Evolutionary conservation across 768 basidiomycete genomes (phyloP).

Genomic region (Phlebiopsis flavidoalba): DNA sequence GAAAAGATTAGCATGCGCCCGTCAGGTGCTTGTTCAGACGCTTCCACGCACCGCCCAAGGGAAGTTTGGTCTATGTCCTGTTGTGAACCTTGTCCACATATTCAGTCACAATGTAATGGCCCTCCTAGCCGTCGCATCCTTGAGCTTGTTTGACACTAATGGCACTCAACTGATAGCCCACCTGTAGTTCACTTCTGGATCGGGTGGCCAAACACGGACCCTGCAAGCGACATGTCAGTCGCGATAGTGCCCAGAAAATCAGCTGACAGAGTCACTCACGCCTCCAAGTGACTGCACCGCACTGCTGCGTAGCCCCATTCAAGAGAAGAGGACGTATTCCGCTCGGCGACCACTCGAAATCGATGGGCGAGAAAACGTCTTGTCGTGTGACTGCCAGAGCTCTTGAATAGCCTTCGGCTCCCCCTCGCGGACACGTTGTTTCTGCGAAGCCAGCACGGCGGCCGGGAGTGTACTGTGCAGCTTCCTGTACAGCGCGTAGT

Average conservation of each 20-base stretch:
- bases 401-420: constrained; percentile 60
- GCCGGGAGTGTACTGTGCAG: constrained; percentile 69
- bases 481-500: constrained; percentile 64
- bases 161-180: constrained; percentile 24
- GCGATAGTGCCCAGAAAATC: not conserved
- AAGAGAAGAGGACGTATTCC: constrained; percentile 59
- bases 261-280: constrained; percentile 37
- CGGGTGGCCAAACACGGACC: constrained; percentile 70
- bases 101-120: constrained; percentile 72
- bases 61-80: constrained; percentile 55
- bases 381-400: constrained; percentile 65
- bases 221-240: constrained; percentile 30
- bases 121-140: constrained; percentile 32
- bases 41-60: constrained; percentile 63
- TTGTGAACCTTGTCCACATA: constrained; percentile 62
- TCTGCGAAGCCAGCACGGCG: constrained; percentile 58
- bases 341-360: constrained; percentile 75
- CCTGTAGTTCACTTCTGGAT: constrained; percentile 75
- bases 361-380: constrained; percentile 71
- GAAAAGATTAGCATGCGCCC: constrained; percentile 7
- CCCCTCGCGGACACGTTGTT: constrained; percentile 58
- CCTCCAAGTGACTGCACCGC: constrained; percentile 64
- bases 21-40: constrained; percentile 15
- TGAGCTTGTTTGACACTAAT: not conserved
- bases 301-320: constrained; percentile 85